Evolutionary conservation across 768 basidiomycete species (phyloP), one percentile per base, ranked within the genome.

Genomic region (Termitomyces sp.): DNA sequence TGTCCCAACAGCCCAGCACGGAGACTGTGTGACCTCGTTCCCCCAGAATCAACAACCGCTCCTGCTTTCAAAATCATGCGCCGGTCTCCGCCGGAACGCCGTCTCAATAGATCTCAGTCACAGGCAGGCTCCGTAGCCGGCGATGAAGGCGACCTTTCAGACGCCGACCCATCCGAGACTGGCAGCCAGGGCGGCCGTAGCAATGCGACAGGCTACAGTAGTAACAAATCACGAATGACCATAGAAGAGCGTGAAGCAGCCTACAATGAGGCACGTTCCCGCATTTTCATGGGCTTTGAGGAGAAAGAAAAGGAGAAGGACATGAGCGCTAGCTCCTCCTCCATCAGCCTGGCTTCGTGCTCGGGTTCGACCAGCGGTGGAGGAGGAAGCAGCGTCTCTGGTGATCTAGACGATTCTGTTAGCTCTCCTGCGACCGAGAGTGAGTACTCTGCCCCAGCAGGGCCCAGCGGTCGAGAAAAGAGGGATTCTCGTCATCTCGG

Each of bases 61-160:
- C 90, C 88, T n/a, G 81, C 91, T 20, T 88, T 94, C 66, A 89
- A 93, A 80, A 94, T 94, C 65, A 94, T 94, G 91, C 84, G 86
- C 44, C 82, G 92, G 64, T 74, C 80, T 22, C 69, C 67, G 14
- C 69, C 72, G n/a, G 84, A 87, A 61, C 82, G 84, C 42, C 73
- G 80, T 53, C 72, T 76, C 0, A 57, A 55, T 54, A 82, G 79
- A 53, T 76, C 88, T 4, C 80, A 81, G 59, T 91, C 89, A n/a
- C 87, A 87, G 62, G 77, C 87, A 8, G 84, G 85, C 36, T 91
- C 90, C 2, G 82, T 88, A 2, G 78, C 82, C 0, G 88, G 86
- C 4, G 91, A 91, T 65, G 91, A 93, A 62, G 83, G 76, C 49
- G 90, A 91, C 61, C 74, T 84, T 20, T 93, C 91, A 30, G 91